Evolutionary conservation across 2,329 filamentous ascomycete genomes (phyloP).

Genomic region (Rugonectria rugulosa): DNA sequence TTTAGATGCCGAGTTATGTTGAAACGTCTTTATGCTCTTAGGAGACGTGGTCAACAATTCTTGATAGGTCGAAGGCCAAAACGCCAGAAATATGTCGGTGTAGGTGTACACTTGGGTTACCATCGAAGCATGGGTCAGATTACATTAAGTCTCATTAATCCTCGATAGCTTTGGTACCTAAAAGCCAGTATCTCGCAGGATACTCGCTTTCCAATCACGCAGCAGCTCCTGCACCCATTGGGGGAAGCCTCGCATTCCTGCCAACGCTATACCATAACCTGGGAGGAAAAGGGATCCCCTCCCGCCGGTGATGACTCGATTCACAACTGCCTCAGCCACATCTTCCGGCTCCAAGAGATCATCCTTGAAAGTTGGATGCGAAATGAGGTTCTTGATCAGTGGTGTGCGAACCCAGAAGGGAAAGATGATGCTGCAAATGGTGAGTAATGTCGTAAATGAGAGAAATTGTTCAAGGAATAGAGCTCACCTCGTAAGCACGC

Average conservation of each 20-base stretch:
- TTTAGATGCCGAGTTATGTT: too few relatives aligned
- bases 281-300: slow-evolving; percentile 55
- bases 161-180: too few relatives aligned
- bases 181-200: slow-evolving; percentile 10
- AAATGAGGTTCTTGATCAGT: slow-evolving; percentile 27
- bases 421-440: slow-evolving; percentile 53
- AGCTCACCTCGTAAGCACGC: slow-evolving; percentile 1
- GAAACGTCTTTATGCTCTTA: too few relatives aligned
- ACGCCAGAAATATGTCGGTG: too few relatives aligned
- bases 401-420: slow-evolving; percentile 46
- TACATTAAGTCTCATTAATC: too few relatives aligned
- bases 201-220: slow-evolving; percentile 8
- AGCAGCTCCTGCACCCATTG: slow-evolving; percentile 28
- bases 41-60: too few relatives aligned
- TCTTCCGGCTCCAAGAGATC: slow-evolving; percentile 29
- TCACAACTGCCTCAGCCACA: slow-evolving; percentile 50
- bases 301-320: slow-evolving; percentile 49
- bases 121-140: too few relatives aligned
- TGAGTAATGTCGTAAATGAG: neutral
- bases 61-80: too few relatives aligned
- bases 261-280: neutral
- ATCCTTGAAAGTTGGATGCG: slow-evolving; percentile 28
- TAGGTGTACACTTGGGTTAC: too few relatives aligned
- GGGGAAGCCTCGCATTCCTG: slow-evolving; percentile 21
- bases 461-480: neutral